phyloP scores from a whole-genome alignment of 2,329 filamentous ascomycete species.

The Calonectria hongkongensis region DNA sequence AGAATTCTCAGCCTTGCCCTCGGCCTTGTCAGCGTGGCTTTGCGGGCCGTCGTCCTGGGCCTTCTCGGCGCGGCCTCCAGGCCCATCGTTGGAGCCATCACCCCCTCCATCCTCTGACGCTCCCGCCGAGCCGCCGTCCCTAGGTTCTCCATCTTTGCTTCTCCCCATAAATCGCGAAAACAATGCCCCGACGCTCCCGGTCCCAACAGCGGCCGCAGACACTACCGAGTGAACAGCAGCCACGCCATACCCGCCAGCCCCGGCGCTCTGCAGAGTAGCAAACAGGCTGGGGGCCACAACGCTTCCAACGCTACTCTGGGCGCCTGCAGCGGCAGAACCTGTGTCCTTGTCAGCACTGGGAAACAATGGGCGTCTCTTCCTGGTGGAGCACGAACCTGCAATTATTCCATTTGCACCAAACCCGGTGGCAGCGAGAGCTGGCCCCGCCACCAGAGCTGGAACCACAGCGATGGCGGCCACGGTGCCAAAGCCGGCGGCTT shows the following conservation, averaged over 20 bases:
- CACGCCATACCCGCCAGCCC: constrained; percentile 43
- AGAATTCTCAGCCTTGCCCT: neutral
- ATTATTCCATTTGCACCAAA: constrained; percentile 48
- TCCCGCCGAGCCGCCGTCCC: neutral
- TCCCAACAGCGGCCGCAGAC: constrained; percentile 31
- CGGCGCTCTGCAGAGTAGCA: constrained; percentile 57
- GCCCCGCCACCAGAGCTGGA: constrained; percentile 38
- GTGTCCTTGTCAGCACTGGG: neutral
- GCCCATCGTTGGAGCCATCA: neutral
- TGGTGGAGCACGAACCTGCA: constrained; percentile 36
- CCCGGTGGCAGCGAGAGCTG: constrained; percentile 41
- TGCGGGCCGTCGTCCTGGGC: neutral
- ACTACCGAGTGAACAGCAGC: constrained; percentile 46
- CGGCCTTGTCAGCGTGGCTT: constrained; percentile 2
- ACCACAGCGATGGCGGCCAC: constrained; percentile 35
- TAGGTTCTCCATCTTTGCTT: neutral
- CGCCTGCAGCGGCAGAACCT: constrained; percentile 50
- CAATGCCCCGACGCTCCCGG: neutral
- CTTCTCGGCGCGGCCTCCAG: neutral
- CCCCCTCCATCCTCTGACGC: neutral
- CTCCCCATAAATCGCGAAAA: neutral
- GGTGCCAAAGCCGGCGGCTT: constrained; percentile 28
- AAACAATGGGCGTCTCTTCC: neutral
- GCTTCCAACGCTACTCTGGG: constrained; percentile 54
- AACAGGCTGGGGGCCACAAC: constrained; percentile 52